Percentiles rank a stretch among this genome's conserved stretches.
phyloP scores from a whole-genome alignment of 73 alveolate species.

The Blepharisma japonicum region DNA sequence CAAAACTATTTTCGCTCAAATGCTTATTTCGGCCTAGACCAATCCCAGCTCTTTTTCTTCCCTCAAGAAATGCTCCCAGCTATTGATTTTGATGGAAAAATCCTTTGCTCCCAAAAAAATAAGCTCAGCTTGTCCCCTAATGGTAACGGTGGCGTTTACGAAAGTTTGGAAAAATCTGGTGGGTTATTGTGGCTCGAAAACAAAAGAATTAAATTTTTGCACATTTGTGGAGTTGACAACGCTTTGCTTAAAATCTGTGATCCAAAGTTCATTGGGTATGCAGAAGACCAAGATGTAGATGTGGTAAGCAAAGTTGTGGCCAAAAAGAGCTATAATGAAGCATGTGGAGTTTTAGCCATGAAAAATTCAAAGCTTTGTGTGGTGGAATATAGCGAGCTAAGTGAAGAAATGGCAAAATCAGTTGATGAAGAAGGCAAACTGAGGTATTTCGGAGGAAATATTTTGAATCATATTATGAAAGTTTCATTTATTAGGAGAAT shows the following conservation, averaged over 20 bases:
- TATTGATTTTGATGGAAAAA: conserved; percentile 60
- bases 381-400: conserved; percentile 72
- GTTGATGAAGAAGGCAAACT: conserved; percentile 46
- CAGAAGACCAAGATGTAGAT: conserved; percentile 39
- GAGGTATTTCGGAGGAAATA: conserved; percentile 56
- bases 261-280: conserved; percentile 69
- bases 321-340: conserved; percentile 53
- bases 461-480: conserved; percentile 58
- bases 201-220: conserved; percentile 53
- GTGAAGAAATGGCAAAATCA: conserved; percentile 37
- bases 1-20: conserved; percentile 56
- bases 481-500: conserved; percentile 44
- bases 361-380: conserved; percentile 52
- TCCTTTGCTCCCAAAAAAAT: conserved; percentile 45
- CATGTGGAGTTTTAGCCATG: conserved; percentile 64
- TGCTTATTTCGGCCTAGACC: conserved; percentile 61
- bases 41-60: conserved; percentile 56
- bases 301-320: conserved; percentile 52
- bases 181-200: conserved; percentile 39
- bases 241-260: conserved; percentile 64
- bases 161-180: conserved; percentile 46
- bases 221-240: conserved; percentile 77
- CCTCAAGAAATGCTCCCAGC: conserved; percentile 68
- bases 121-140: conserved; percentile 52
- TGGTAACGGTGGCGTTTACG: conserved; percentile 85